Base-by-base conservation (phyloP, 2,329 filamentous ascomycete species). In the Alternaria sp. region DNA sequence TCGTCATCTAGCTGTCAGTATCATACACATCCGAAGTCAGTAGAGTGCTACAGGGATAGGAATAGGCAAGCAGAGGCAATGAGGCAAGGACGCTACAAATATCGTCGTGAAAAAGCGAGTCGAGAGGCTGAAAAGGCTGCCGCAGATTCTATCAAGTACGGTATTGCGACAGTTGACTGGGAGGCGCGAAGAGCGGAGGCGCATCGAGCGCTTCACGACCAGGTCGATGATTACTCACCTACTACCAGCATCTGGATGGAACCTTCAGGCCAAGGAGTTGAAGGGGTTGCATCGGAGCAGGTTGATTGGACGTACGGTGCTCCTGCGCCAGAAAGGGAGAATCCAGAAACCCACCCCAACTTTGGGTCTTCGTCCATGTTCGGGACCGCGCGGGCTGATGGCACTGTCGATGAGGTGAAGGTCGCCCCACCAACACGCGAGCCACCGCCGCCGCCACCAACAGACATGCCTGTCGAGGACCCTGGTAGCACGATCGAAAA, bases 11-110 rank as follows among this genome's bases (percentile, higher is more conserved):
- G 20, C 4, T 69, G 67, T 44, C 43, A 32, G 20, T 69, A 67
- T 20, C 67, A 69, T 36, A 43, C 52, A 14, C 67, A 69, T 51
- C 40, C 30, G 1, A 54, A 3, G 2, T 10, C 50, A 3, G 49
- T 52, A 5, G 22, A 30, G 3, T 69, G 67, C 43, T 69, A 69
- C 22, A 62, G 55, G 32, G 6, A 36, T 4, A 36, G 40, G 2
- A n/a, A 20, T 5, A 18, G 8, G 5, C 34, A 34, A 2, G 9
- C 25, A 9, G 56, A 60, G 5, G 9, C 30, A 3, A 45, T 38
- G 22, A 50, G 43, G 11, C 32, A 43, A 7, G n/a, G 41, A 16
- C 34, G 38, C 40, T 18, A 48, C 8, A 18, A 56, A 3, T 10
- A 25, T 22, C 40, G 36, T 27, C 51, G 51, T 3, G 27, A 54